Conservation (phyloP, 2,329 filamentous ascomycete genomes). For the Huntiella abstrusa region DNA sequence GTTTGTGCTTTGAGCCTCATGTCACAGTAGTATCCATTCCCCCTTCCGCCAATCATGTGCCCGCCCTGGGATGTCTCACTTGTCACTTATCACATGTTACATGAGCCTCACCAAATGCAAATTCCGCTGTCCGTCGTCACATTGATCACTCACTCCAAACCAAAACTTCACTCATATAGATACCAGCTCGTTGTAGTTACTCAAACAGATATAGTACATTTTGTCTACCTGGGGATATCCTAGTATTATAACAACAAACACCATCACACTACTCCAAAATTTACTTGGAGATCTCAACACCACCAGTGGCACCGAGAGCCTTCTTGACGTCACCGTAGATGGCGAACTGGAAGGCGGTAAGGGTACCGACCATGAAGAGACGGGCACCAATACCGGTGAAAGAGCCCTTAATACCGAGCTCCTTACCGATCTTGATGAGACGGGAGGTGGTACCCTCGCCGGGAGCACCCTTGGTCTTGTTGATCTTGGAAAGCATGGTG, state of each 20-base stretch:
- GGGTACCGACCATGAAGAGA: conserved; percentile 44
- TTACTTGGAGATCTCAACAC: conserved; percentile 49
- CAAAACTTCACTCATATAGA: too few relatives aligned
- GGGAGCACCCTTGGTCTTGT: conserved; percentile 78
- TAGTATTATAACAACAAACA: conserved; percentile 11
- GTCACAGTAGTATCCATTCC: too few relatives aligned
- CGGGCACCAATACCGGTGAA: conserved; percentile 66
- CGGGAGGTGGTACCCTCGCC: conserved; percentile 68
- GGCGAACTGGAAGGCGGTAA: conserved; percentile 68
- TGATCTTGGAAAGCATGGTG: conserved; percentile 90
- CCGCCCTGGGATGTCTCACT: too few relatives aligned
- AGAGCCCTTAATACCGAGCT: conserved; percentile 62
- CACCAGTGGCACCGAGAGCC: conserved; percentile 50
- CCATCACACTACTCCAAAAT: conserved; percentile 1
- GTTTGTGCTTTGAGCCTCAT: too few relatives aligned
- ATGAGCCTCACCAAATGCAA: too few relatives aligned
- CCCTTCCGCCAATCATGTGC: too few relatives aligned
- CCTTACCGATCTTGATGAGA: conserved; percentile 73
- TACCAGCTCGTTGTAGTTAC: too few relatives aligned
- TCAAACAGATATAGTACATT: conserved; percentile 11
- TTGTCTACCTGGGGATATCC: conserved; percentile 12
- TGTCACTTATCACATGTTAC: too few relatives aligned
- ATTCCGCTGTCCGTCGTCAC: too few relatives aligned
- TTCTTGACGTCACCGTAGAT: conserved; percentile 69
- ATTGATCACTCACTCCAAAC: too few relatives aligned